Evolutionary conservation across 305 asterid genomes (phyloP).

Genomic region (Fraxinus velutina): DNA sequence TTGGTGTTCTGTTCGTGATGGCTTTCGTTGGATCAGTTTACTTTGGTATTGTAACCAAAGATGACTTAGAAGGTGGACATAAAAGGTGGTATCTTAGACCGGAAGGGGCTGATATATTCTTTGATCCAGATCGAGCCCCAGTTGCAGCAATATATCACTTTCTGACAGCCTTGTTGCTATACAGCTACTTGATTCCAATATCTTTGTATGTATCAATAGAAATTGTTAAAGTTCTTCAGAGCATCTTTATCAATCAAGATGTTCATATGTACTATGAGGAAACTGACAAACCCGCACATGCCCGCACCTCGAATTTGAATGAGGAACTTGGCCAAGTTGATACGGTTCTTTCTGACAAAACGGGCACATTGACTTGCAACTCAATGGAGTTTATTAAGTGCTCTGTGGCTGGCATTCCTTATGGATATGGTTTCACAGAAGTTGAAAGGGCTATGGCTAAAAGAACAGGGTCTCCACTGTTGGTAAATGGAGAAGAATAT

Average conservation of each 20-base stretch:
- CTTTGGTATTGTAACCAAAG: constrained; percentile 61
- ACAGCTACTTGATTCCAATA: constrained; percentile 75
- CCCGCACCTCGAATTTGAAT: constrained; percentile 85
- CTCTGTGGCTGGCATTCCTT: constrained; percentile 77
- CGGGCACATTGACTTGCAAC: constrained; percentile 88
- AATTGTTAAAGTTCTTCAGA: constrained; percentile 86
- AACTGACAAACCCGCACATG: constrained; percentile 80
- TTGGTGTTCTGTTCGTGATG: constrained; percentile 54
- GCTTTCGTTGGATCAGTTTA: constrained; percentile 64
- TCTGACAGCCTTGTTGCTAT: constrained; percentile 76
- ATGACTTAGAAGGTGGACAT: constrained; percentile 49
- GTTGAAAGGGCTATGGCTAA: constrained; percentile 84
- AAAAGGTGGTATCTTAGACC: constrained; percentile 78
- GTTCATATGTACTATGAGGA: constrained; percentile 84
- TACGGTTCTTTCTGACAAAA: constrained; percentile 87
- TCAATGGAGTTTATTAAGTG: constrained; percentile 96
- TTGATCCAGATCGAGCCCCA: constrained; percentile 68
- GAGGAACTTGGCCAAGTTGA: constrained; percentile 92
- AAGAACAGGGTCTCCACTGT: constrained; percentile 60
- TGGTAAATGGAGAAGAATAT: constrained; percentile 35
- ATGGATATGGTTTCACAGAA: constrained; percentile 77
- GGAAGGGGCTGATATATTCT: constrained; percentile 48
- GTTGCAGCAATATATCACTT: constrained; percentile 72
- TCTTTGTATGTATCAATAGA: constrained; percentile 88
- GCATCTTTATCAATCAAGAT: constrained; percentile 77